A percentile compares a stretch with the other conserved stretches of the same genome.
phyloP scores from a whole-genome alignment of 805 yeast species.

The Nakazawaea ernobii region DNA sequence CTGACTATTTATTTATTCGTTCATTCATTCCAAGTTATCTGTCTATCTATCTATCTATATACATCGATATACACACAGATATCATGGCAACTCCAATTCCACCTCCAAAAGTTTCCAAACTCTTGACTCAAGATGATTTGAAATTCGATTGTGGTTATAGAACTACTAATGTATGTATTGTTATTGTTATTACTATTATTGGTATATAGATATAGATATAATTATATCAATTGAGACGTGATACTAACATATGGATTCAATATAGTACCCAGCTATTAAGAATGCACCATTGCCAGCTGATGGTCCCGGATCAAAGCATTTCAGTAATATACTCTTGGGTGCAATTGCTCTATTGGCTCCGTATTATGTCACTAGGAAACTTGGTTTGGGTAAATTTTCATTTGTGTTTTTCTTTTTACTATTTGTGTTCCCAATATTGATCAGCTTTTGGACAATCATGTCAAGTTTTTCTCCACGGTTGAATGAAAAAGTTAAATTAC shows the following conservation, averaged over 20 bases:
- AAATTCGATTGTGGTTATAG: slow-evolving; percentile 40
- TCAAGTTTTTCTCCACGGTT: slow-evolving; percentile 78
- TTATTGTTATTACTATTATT: too few relatives aligned
- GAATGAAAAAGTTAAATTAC: slow-evolving; percentile 70
- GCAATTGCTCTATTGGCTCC: slow-evolving; percentile 54
- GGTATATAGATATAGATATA: too few relatives aligned
- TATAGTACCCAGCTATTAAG: slow-evolving; percentile 61
- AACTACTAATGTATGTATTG: slow-evolving; percentile 37
- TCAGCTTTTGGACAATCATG: slow-evolving; percentile 77
- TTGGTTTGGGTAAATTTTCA: slow-evolving; percentile 67
- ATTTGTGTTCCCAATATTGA: slow-evolving; percentile 60
- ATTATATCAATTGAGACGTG: background rate
- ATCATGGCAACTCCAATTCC: background rate
- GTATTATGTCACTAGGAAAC: slow-evolving; percentile 50
- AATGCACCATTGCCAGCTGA: slow-evolving; percentile 90
- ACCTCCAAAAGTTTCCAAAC: background rate
- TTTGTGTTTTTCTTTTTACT: slow-evolving; percentile 56
- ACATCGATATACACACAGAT: too few relatives aligned
- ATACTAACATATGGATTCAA: background rate
- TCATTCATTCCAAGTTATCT: too few relatives aligned
- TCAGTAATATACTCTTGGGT: slow-evolving; percentile 54
- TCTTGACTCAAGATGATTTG: slow-evolving; percentile 7
- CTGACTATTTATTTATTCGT: too few relatives aligned
- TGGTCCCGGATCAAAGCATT: slow-evolving; percentile 79
- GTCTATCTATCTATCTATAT: too few relatives aligned